phyloP scores from a whole-genome alignment of 2,329 filamentous ascomycete species.

The Colletotrichum australisinense region DNA sequence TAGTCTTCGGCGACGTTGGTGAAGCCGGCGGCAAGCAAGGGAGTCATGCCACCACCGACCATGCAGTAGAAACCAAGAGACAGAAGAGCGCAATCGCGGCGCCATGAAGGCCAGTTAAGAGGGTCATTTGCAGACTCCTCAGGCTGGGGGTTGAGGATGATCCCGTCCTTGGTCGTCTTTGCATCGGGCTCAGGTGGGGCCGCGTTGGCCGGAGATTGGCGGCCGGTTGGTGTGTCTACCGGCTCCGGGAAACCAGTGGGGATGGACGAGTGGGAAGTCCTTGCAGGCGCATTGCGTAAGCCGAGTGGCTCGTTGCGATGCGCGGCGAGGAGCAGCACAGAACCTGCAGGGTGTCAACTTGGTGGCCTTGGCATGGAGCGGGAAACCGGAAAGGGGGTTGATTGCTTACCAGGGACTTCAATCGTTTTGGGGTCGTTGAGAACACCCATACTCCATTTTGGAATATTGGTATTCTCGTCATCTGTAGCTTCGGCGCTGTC shows the following conservation, averaged over 20 bases:
- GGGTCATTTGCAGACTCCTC: conserved; percentile 93
- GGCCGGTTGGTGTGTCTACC: conserved; percentile 34
- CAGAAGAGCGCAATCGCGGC: conserved; percentile 81
- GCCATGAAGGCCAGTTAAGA: conserved; percentile 88
- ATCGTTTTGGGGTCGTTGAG: conserved; percentile 84
- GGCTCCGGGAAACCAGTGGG: conserved; percentile 53
- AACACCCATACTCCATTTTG: conserved; percentile 79
- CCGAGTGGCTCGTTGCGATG: conserved; percentile 70
- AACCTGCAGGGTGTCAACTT: conserved; percentile 53
- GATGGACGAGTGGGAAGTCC: conserved; percentile 69
- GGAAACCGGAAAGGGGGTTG: background rate
- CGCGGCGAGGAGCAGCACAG: conserved; percentile 66
- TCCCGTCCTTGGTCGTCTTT: conserved; percentile 86
- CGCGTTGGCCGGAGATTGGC: conserved; percentile 17
- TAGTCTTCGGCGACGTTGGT: conserved; percentile 77
- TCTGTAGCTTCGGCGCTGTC: background rate
- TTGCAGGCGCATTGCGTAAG: conserved; percentile 65
- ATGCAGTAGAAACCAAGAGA: conserved; percentile 93
- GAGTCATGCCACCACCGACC: conserved; percentile 92
- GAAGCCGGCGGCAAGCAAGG: conserved; percentile 90
- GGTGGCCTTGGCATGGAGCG: background rate
- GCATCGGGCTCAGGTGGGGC: conserved; percentile 50
- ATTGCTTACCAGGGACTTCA: conserved; percentile 81
- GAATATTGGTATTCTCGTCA: conserved; percentile 34
- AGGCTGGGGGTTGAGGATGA: conserved; percentile 91